Percentiles rank a stretch among this genome's conserved stretches.
phyloP scores from a whole-genome alignment of 345 rosid species.

The Rhodamnia rubescens region DNA sequence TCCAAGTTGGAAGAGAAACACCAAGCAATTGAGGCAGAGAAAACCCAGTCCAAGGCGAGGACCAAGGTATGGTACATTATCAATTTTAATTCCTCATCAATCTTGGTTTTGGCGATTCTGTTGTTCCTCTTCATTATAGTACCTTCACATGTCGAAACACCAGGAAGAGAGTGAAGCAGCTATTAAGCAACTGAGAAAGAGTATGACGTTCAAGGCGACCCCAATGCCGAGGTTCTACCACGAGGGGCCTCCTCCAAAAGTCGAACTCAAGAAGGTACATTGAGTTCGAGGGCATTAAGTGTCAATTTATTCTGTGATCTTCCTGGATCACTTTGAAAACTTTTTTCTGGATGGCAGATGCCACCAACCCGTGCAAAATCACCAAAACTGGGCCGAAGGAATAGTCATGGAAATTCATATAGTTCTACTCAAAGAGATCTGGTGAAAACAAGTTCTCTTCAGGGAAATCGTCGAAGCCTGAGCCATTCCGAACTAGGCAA shows the following conservation, averaged over 20 bases:
- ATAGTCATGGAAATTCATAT: background rate
- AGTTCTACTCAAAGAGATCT: background rate
- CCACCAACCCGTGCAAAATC: conserved; percentile 8
- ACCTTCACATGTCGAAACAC: background rate
- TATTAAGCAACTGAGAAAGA: conserved; percentile 74
- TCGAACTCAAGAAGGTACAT: conserved; percentile 75
- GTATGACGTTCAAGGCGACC: conserved; percentile 65
- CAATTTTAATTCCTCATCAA: background rate
- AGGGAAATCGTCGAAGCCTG: background rate
- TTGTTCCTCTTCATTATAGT: background rate
- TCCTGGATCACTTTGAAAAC: background rate
- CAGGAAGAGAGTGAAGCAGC: conserved; percentile 95
- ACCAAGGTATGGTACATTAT: conserved; percentile 39
- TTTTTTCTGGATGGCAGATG: background rate
- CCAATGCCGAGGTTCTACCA: conserved; percentile 94
- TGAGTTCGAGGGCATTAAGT: background rate
- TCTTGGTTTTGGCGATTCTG: background rate
- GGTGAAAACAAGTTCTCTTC: background rate
- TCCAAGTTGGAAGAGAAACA: conserved; percentile 74
- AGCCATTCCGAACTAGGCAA: background rate
- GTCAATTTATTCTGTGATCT: background rate
- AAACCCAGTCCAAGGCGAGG: conserved; percentile 58
- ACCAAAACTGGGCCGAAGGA: conserved; percentile 6
- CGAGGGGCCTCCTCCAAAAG: conserved; percentile 75
- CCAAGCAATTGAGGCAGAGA: conserved; percentile 68